Base-by-base conservation (phyloP, 75 land plant species). In the Cunninghamia lanceolata region DNA sequence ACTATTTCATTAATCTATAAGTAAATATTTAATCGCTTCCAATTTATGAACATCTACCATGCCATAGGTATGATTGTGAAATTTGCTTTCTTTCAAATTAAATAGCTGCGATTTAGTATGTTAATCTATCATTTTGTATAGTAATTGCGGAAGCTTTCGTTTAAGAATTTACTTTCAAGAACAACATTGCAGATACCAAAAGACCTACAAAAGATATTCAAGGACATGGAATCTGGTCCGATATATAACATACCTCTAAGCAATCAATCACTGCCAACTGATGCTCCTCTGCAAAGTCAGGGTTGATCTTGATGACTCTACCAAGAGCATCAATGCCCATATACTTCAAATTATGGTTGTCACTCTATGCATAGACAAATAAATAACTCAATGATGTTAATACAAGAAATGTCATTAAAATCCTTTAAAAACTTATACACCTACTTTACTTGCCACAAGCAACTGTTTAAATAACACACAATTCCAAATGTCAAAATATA, bases 261-360 rank as follows among this genome's bases (percentile, higher is more conserved):
- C 99, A 98, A 88, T 98, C 99, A 88, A 98, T 98, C 17, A 98
- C 99, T 88, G 99, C 99, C 85, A 98, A 84, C 56, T 98, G 99
- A 87, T 98, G 99, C 81, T 95, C 93, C 85, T 98, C 99, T 16
- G 98, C 99, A 90, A 96, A 94, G 59, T 98, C 99, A 28, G 99
- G 99, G 80, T 90, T 95, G 83, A 94, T 91, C 89, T 93, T 96
- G 74, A 98, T 92, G 71, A 98, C 88, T 68, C 99, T 87, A 70
- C 99, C 93, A 85, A 98, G 92, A 2, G 99, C 96, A 89, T 98
- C 99, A 85, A 98, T 96, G 3, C 99, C 99, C 99, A 96, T 93
- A 82, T 98, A 98, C 87, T 95, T 96, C 36, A 92, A 88, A 85
- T 98, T 98, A 86, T 98, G 99, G 82, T 88, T 95, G 35, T 96